phyloP scores from a whole-genome alignment of 2,329 filamentous ascomycete genomes.

The Sclerotinia nivalis region DNA sequence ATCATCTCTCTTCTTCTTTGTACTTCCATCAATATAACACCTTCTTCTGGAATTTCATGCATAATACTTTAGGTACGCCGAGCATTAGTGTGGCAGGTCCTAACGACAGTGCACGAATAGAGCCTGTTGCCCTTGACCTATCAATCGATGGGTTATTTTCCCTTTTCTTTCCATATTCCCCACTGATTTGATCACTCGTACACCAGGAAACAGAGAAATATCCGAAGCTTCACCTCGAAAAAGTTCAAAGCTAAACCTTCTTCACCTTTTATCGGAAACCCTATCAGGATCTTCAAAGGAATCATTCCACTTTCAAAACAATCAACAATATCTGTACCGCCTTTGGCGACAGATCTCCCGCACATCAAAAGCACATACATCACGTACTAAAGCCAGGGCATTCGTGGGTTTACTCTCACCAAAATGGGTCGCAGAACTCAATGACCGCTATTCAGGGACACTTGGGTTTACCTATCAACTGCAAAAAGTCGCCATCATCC shows the following conservation, averaged over 20 bases:
- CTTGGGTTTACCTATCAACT: constrained; percentile 16
- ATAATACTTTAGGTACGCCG: constrained; percentile 8
- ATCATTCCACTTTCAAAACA: background rate
- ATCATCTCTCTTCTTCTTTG: constrained; percentile 21
- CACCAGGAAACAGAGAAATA: constrained; percentile 12
- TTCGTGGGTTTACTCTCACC: constrained; percentile 1
- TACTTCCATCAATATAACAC: constrained; percentile 11
- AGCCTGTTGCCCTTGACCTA: no score
- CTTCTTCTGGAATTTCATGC: constrained; percentile 13
- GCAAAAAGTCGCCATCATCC: constrained; percentile 20
- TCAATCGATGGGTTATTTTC: background rate
- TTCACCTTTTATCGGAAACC: background rate
- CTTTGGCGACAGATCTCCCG: constrained; percentile 26
- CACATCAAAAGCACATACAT: constrained; percentile 15
- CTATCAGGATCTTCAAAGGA: constrained; percentile 9
- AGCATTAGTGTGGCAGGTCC: constrained; percentile 13
- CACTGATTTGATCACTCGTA: constrained; percentile 19
- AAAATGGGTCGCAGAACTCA: constrained; percentile 25
- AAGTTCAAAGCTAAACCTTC: background rate
- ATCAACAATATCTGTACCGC: constrained; percentile 16
- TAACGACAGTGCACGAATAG: no score
- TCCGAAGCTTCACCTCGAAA: constrained; percentile 21
- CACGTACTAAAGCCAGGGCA: constrained; percentile 17
- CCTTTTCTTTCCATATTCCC: background rate
- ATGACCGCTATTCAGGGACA: constrained; percentile 21